Conservation (phyloP, 495 filamentous ascomycete genomes). For the Mytilinidion resinicola region DNA sequence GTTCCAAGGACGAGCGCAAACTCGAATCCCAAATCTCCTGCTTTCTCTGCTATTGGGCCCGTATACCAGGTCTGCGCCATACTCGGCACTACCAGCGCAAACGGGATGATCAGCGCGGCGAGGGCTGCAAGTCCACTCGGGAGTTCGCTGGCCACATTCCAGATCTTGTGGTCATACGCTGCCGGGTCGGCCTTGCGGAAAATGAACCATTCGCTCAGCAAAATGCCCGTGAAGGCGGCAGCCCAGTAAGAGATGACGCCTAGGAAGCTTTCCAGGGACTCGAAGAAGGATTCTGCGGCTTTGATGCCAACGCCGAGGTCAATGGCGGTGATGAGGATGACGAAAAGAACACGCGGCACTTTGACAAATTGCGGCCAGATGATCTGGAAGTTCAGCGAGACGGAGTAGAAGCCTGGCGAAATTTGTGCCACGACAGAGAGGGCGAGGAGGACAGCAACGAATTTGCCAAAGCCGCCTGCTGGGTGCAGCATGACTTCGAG, state of each 20-base stretch:
- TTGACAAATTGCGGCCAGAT: slow-evolving; percentile 42
- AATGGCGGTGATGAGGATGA: slow-evolving; percentile 44
- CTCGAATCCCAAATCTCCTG: slow-evolving; percentile 56
- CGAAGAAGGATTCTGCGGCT: slow-evolving; percentile 47
- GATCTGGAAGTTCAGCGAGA: slow-evolving; percentile 54
- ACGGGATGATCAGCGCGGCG: slow-evolving; percentile 22
- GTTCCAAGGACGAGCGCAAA: slow-evolving; percentile 46
- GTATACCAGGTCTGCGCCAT: slow-evolving; percentile 53
- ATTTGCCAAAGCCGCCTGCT: slow-evolving; percentile 50
- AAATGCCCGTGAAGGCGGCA: slow-evolving; percentile 47
- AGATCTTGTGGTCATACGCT: slow-evolving; percentile 38
- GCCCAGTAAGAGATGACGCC: slow-evolving; percentile 52
- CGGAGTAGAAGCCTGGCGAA: slow-evolving; percentile 6
- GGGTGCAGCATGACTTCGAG: slow-evolving; percentile 49
- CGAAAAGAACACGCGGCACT: slow-evolving; percentile 49
- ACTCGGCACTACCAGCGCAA: slow-evolving; percentile 45
- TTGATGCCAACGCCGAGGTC: slow-evolving; percentile 48
- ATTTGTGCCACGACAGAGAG: slow-evolving; percentile 36
- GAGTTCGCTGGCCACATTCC: slow-evolving; percentile 42
- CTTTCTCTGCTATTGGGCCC: slow-evolving; percentile 48
- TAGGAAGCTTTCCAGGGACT: slow-evolving; percentile 49
- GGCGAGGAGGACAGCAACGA: slow-evolving; percentile 48
- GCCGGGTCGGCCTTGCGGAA: slow-evolving; percentile 33
- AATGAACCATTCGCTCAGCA: slow-evolving; percentile 45
- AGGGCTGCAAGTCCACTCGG: slow-evolving; percentile 47